A percentile compares a stretch with the other conserved stretches of the same genome.
Conservation (phyloP, 1,284 basidiomycete genomes). For the Stygiomarasmius scandens region DNA sequence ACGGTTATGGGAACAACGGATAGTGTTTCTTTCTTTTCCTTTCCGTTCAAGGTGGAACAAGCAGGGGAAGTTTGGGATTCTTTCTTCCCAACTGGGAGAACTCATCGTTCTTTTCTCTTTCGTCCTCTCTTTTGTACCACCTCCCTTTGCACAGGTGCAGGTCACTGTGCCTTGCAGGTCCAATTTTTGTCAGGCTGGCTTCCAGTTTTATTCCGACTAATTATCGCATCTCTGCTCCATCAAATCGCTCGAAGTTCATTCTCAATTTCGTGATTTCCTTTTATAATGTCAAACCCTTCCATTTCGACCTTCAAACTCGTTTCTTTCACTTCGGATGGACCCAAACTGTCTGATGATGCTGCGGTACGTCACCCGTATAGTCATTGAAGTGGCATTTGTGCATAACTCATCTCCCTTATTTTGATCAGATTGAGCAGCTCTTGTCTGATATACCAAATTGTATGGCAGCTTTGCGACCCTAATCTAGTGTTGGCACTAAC, state of each 20-base stretch:
- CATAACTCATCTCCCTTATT: slow-evolving; percentile 5
- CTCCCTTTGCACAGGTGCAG: slow-evolving; percentile 6
- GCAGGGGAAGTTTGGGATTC: background rate
- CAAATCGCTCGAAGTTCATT: background rate
- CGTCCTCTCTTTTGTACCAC: slow-evolving; percentile 3
- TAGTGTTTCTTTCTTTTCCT: slow-evolving; percentile 5
- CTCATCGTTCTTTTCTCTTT: slow-evolving; percentile 2
- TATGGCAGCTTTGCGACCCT: no score
- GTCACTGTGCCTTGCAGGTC: slow-evolving; percentile 1
- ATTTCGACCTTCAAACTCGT: background rate
- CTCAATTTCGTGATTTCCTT: background rate
- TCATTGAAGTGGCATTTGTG: slow-evolving; percentile 2
- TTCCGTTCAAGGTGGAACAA: background rate
- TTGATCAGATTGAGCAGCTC: background rate
- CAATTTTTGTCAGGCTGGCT: background rate
- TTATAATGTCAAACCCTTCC: background rate
- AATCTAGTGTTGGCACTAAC: no score
- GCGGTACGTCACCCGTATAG: slow-evolving; percentile 29
- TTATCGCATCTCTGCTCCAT: background rate
- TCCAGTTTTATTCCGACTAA: background rate
- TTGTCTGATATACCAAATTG: background rate
- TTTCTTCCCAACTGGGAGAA: background rate
- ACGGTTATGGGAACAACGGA: background rate
- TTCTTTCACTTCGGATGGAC: background rate
- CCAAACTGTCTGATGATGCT: slow-evolving; percentile 27